Conservation (phyloP, 305 asterid genomes). For the Fraxinus floribunda region DNA sequence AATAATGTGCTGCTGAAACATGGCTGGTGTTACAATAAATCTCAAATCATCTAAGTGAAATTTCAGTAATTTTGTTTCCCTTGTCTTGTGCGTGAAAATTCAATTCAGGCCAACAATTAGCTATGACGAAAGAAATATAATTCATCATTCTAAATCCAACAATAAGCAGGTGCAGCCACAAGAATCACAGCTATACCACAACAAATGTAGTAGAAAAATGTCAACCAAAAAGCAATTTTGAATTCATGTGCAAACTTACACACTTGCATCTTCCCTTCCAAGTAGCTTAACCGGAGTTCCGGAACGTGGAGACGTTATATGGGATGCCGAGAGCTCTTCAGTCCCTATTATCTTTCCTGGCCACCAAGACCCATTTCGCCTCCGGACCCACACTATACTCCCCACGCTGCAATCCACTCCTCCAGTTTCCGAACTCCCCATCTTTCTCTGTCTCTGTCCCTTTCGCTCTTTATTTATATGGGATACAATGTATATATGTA, state of each 20-base stretch:
- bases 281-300: conserved; percentile 99
- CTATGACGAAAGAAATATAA: conserved; percentile 1
- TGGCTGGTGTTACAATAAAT: not conserved
- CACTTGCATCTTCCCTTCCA: conserved; percentile 99
- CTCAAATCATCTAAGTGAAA: not conserved
- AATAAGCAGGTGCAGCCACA: not conserved
- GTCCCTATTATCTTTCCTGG: conserved; percentile 94
- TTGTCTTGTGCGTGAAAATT: too few species aligned
- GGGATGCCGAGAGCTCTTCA: conserved; percentile 77
- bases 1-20: not conserved
- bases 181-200: conserved; percentile 8
- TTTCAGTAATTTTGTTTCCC: too few species aligned
- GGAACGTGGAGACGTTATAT: conserved; percentile 85
- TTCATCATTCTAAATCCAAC: not conserved
- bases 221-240: conserved; percentile 8
- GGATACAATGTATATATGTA: conserved; percentile 32
- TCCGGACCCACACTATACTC: conserved; percentile 96
- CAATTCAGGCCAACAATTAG: not conserved
- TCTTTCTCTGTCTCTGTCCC: conserved; percentile 15
- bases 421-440: conserved; percentile 81
- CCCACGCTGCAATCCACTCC: conserved; percentile 80
- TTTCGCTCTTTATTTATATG: conserved; percentile 19
- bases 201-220: conserved; percentile 6
- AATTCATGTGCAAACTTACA: conserved; percentile 50
- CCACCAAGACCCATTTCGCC: conserved; percentile 99